These are phyloP conservation scores for Ochetophila trinervis DNA, from an alignment of 306 rosid species.

Conservation along the genomic window DNA sequence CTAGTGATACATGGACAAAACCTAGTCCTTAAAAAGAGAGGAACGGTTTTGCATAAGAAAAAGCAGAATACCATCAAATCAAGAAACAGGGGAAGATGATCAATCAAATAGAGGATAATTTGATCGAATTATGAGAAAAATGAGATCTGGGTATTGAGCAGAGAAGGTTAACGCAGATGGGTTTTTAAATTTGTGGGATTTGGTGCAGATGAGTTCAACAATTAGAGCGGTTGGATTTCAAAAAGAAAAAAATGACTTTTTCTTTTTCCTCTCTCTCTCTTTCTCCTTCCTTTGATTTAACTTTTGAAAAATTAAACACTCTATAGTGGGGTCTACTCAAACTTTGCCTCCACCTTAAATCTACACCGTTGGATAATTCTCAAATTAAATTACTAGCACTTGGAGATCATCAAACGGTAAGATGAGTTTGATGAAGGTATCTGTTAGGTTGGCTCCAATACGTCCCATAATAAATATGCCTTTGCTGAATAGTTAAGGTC, in stretches of 20 bases:
- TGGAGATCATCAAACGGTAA: background rate
- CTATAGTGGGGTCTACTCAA: conserved; percentile 19
- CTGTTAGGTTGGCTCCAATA: background rate
- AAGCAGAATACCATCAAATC: conserved; percentile 3
- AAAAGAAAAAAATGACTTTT: conserved; percentile 15
- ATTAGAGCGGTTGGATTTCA: conserved; percentile 59
- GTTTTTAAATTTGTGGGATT: conserved; percentile 47
- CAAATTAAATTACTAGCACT: background rate
- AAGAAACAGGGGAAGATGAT: conserved; percentile 22
- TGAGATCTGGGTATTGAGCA: conserved; percentile 38
- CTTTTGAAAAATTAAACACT: conserved; percentile 9
- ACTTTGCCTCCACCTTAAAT: background rate
- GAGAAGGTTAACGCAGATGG: conserved; percentile 22
- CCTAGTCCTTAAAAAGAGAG: background rate
- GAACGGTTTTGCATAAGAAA: background rate
- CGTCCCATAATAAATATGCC: background rate
- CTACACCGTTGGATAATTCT: conserved; percentile 8
- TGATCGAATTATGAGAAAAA: conserved; percentile 30
- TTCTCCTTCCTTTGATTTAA: background rate
- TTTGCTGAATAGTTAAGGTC: conserved; percentile 16
- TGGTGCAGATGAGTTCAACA: conserved; percentile 43
- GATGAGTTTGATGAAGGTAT: conserved; percentile 1
- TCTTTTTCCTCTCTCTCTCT: conserved; percentile 13
- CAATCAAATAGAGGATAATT: conserved; percentile 2
- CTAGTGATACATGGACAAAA: background rate